Evolutionary conservation across 257 asterid species (phyloP).

Genomic region (Solanum paucissectum): DNA sequence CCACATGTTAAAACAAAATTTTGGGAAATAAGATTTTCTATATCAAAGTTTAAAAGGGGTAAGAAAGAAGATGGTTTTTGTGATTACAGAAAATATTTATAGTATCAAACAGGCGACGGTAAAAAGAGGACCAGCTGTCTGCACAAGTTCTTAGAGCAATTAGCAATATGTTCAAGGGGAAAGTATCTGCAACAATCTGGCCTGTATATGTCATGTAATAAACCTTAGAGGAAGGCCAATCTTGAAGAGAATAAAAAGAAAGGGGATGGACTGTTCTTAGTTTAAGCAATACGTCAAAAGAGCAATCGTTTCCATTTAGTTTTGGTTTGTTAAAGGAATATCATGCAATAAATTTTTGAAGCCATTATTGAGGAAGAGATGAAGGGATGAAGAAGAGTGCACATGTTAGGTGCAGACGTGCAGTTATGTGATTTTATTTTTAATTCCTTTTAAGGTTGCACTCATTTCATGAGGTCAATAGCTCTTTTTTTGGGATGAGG

Average conservation of each 20-base stretch:
- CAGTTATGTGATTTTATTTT: background rate
- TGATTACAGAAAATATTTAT: background rate
- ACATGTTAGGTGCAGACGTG: background rate
- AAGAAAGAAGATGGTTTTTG: background rate
- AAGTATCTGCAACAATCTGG: background rate
- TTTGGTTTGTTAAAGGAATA: background rate
- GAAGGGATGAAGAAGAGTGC: background rate
- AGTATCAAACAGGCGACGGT: background rate
- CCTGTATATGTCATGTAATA: background rate
- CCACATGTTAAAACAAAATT: background rate
- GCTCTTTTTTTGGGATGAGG: background rate
- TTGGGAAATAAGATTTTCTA: background rate
- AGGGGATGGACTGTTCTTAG: background rate
- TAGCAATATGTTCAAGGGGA: background rate
- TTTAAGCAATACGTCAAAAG: background rate
- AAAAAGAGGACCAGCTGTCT: background rate
- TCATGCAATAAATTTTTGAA: background rate
- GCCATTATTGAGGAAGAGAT: background rate
- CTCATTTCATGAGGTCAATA: background rate
- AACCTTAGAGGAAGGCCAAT: background rate
- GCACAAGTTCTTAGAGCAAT: background rate
- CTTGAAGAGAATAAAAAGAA: background rate
- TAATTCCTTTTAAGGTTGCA: background rate
- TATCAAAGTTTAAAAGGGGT: background rate
- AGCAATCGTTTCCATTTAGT: background rate